phyloP scores from a whole-genome alignment of 768 basidiomycete species.

The Termitomyces sp. region DNA sequence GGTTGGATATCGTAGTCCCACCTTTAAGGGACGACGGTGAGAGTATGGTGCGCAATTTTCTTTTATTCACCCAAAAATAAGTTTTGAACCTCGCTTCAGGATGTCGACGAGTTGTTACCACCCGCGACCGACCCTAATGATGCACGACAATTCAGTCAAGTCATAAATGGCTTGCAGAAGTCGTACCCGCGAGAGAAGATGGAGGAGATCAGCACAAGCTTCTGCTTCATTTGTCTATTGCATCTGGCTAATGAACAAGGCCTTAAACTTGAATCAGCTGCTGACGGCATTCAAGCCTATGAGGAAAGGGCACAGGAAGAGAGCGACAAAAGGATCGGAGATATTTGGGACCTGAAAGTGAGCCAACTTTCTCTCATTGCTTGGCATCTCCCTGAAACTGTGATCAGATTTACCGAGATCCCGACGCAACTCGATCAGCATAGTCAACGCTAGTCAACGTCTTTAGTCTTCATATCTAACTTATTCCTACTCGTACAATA shows the following conservation, averaged over 20 bases:
- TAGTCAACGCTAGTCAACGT: slow-evolving; percentile 26
- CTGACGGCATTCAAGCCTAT: slow-evolving; percentile 26
- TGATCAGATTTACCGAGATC: slow-evolving; percentile 44
- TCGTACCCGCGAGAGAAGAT: slow-evolving; percentile 92
- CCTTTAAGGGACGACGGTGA: slow-evolving; percentile 36
- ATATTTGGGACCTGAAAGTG: slow-evolving; percentile 77
- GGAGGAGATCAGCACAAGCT: slow-evolving; percentile 97
- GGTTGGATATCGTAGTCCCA: slow-evolving; percentile 67
- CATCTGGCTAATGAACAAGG: slow-evolving; percentile 98
- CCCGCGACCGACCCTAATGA: slow-evolving; percentile 59
- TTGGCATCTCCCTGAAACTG: background rate
- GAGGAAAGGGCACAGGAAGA: slow-evolving; percentile 28
- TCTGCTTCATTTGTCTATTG: slow-evolving; percentile 97
- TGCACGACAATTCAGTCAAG: slow-evolving; percentile 66
- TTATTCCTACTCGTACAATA: slow-evolving; percentile 9
- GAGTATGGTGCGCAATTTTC: slow-evolving; percentile 42
- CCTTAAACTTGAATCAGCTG: slow-evolving; percentile 63
- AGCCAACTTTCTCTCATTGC: slow-evolving; percentile 11
- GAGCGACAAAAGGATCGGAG: slow-evolving; percentile 47
- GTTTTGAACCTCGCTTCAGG: slow-evolving; percentile 28
- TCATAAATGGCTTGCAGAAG: slow-evolving; percentile 74
- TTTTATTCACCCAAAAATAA: background rate
- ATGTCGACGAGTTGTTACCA: slow-evolving; percentile 41
- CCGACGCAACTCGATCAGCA: slow-evolving; percentile 33
- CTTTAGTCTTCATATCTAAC: slow-evolving; percentile 1